Conservation (phyloP, 176 grass and related monocot genomes). For the Aegilops bicornis region DNA sequence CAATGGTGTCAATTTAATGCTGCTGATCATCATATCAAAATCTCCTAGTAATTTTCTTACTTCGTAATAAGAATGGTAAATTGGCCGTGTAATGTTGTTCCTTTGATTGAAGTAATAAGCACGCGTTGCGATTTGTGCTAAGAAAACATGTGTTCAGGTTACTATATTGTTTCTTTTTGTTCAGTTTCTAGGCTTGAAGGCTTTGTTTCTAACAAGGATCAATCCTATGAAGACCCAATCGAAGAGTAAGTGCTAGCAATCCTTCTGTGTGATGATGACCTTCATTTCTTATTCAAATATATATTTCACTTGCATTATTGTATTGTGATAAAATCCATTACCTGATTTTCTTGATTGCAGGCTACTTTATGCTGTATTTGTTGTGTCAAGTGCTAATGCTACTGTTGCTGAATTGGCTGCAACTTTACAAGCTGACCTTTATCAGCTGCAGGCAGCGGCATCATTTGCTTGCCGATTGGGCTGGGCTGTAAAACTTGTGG, state of each 20-base stretch:
- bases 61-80: constrained; percentile 1
- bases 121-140: constrained; percentile 18
- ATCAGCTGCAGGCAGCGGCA: constrained; percentile 85
- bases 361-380: constrained; percentile 96
- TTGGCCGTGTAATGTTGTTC: not conserved
- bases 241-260: constrained; percentile 78
- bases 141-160: constrained; percentile 31
- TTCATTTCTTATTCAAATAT: constrained; percentile 28
- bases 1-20: not conserved
- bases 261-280: constrained; percentile 1
- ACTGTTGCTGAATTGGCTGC: constrained; percentile 95
- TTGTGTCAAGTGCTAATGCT: constrained; percentile 94
- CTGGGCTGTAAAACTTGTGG: constrained; percentile 88
- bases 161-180: constrained; percentile 26
- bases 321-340: constrained; percentile 21
- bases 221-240: constrained; percentile 96
- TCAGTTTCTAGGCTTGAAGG: constrained; percentile 99
- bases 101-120: constrained; percentile 21
- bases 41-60: not conserved
- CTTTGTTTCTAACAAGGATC: constrained; percentile 97
- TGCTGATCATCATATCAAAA: constrained; percentile 3
- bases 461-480: constrained; percentile 93
- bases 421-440: constrained; percentile 88
- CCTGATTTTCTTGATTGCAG: constrained; percentile 50
- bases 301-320: constrained; percentile 5